phyloP scores from a whole-genome alignment of 352 stramenopile species.

The Vaucheria bursata region DNA sequence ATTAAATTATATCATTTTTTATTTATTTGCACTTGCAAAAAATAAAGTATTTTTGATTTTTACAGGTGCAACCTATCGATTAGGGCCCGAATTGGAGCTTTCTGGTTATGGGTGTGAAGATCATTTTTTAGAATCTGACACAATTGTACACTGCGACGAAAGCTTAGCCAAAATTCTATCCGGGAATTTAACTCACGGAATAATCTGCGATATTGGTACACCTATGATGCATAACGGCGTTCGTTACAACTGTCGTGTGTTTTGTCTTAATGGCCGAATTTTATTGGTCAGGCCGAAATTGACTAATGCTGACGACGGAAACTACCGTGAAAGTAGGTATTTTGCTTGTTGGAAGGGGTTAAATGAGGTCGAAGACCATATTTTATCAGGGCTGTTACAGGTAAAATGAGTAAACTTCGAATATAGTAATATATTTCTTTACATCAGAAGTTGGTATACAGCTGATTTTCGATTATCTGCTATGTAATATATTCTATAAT shows the following conservation, averaged over 20 bases:
- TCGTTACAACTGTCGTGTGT: conserved; percentile 94
- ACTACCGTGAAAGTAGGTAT: conserved; percentile 86
- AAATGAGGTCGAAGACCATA: conserved; percentile 38
- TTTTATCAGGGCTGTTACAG: conserved; percentile 12
- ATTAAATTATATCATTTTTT: too few relatives aligned
- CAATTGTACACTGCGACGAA: conserved; percentile 94
- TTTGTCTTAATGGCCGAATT: conserved; percentile 82
- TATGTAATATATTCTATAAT: too few relatives aligned
- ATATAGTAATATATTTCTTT: too few relatives aligned
- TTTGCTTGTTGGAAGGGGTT: conserved; percentile 45
- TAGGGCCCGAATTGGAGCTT: conserved; percentile 94
- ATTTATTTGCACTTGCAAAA: too few relatives aligned
- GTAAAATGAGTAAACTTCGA: too few relatives aligned
- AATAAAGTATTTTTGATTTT: too few relatives aligned
- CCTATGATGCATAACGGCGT: conserved; percentile 86
- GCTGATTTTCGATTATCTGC: too few relatives aligned
- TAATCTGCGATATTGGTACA: conserved; percentile 97
- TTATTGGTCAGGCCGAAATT: conserved; percentile 80
- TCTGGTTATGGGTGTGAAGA: conserved; percentile 97
- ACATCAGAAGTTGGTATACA: too few relatives aligned
- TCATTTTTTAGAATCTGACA: conserved; percentile 96
- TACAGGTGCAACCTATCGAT: conserved; percentile 62
- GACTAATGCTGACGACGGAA: conserved; percentile 89
- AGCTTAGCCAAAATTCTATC: conserved; percentile 67
- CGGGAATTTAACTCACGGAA: conserved; percentile 73